These are phyloP conservation scores for Quercus phellos DNA, from an alignment of 331 rosid genomes.

Conservation along the genomic window DNA sequence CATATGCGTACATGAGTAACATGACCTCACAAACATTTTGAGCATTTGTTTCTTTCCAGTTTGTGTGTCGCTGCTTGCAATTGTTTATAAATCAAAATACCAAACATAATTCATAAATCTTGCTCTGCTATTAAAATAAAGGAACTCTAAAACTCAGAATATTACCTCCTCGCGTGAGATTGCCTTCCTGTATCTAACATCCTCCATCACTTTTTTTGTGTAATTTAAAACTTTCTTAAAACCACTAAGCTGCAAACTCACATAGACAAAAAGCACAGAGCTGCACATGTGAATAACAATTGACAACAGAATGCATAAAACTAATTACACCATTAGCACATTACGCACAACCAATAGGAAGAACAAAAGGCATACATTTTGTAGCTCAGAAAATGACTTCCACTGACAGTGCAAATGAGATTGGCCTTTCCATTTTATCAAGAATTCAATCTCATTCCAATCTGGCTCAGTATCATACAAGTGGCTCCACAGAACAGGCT, in stretches of 20 bases:
- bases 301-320: constrained; percentile 1
- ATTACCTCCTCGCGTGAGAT: constrained; percentile 96
- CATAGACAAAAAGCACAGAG: constrained; percentile 23
- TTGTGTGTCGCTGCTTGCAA: not conserved
- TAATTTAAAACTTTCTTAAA: constrained; percentile 94
- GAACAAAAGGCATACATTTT: constrained; percentile 53
- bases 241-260: constrained; percentile 89
- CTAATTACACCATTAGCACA: not conserved
- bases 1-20: not conserved
- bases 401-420: constrained; percentile 99
- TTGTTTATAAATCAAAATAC: not conserved
- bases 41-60: no score
- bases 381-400: constrained; percentile 89
- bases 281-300: constrained; percentile 12
- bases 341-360: constrained; percentile 17
- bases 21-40: no score
- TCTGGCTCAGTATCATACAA: constrained; percentile 78
- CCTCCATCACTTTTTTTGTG: constrained; percentile 83
- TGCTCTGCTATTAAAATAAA: not conserved
- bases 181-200: constrained; percentile 68
- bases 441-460: constrained; percentile 82
- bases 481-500: constrained; percentile 72
- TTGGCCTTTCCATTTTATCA: constrained; percentile 98
- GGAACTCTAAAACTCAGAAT: constrained; percentile 16
- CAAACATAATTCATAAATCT: not conserved